Base-by-base conservation (phyloP, 805 yeast species). In the Teunomyces aglyptinius region DNA sequence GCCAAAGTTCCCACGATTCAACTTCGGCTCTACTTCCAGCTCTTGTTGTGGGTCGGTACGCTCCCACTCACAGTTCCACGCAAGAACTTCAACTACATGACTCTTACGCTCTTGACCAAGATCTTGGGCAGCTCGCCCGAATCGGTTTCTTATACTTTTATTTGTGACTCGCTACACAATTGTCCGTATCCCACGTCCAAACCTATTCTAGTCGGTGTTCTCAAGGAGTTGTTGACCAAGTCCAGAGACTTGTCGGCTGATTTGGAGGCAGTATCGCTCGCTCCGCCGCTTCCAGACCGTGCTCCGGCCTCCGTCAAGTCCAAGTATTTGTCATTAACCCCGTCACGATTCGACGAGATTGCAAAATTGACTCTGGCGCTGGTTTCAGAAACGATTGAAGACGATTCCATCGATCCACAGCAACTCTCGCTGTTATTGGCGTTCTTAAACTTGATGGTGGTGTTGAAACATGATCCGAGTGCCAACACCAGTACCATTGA, bases 161-260 rank as follows among this genome's bases (percentile, higher is more conserved):
- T 89, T 12, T 58, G 73, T 19, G 89, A 88, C 57, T 75, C 89
- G 0, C 69, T 92, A 43, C 67, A 71, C 24, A 71, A 77, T 43
- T 86, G 92, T 57, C 91, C 94, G 1, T 80, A 75, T 57, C 81
- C 75, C 33, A 76, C 77, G 33, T 78, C 80, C 18, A 81, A 82
- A 54, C 73, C 84, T 19, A 81, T 81, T 3, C 65, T 82, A 31
- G 76, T 89, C 13, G 80, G 84, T 3, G 81, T 89, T 19, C 74
- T 89, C 57, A 89, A 85, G 60, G 89, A 84, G 54, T 70, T 89
- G 51, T 62, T 82, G 52, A 55, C 76, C 4, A 75, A 77, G 50
- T 56, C 57, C 13, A 56, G 51, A 52, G 24, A 33, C 33, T 31
- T 16, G 24, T 6, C 33, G 10, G 18, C 15, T 8, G 27, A 18